A percentile compares a stretch with the other conserved stretches of the same genome.
These are phyloP conservation scores for Tanozyma kutaoensis DNA, from an alignment of 805 yeast species.

Conservation along the genomic window DNA sequence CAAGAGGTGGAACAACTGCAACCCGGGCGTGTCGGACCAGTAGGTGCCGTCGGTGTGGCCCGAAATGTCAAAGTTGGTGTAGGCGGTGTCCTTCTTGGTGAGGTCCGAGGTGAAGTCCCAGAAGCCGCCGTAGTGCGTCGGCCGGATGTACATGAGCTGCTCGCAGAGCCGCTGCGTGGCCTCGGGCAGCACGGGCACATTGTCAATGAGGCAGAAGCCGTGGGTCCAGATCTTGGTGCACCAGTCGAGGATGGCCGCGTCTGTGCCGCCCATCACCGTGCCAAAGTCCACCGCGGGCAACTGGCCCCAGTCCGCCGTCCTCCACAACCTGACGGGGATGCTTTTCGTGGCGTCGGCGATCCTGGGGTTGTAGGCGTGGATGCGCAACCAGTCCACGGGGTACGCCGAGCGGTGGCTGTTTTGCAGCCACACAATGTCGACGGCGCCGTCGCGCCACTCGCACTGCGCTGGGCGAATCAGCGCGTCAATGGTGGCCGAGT, in stretches of 20 bases:
- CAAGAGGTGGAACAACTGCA: constrained; percentile 54
- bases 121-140: constrained; percentile 70
- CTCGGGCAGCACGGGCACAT: constrained; percentile 47
- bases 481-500: constrained; percentile 32
- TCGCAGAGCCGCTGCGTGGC: constrained; percentile 46
- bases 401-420: constrained; percentile 24
- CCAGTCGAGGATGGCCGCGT: constrained; percentile 40
- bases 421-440: constrained; percentile 24
- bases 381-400: constrained; percentile 27
- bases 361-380: constrained; percentile 41
- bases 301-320: constrained; percentile 21
- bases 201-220: constrained; percentile 51
- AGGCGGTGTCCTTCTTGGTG: constrained; percentile 58
- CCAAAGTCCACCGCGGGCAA: constrained; percentile 38
- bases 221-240: constrained; percentile 35
- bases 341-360: constrained; percentile 12
- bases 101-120: constrained; percentile 69
- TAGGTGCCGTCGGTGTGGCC: constrained; percentile 66
- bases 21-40: constrained; percentile 62
- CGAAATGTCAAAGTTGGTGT: constrained; percentile 51
- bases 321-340: constrained; percentile 30
- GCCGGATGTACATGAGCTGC: constrained; percentile 44
- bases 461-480: constrained; percentile 11
- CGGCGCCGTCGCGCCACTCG: constrained; percentile 5
- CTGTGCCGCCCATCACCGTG: constrained; percentile 25